Evolutionary conservation across 257 asterid genomes (phyloP).

Genomic region (Striga asiatica): DNA sequence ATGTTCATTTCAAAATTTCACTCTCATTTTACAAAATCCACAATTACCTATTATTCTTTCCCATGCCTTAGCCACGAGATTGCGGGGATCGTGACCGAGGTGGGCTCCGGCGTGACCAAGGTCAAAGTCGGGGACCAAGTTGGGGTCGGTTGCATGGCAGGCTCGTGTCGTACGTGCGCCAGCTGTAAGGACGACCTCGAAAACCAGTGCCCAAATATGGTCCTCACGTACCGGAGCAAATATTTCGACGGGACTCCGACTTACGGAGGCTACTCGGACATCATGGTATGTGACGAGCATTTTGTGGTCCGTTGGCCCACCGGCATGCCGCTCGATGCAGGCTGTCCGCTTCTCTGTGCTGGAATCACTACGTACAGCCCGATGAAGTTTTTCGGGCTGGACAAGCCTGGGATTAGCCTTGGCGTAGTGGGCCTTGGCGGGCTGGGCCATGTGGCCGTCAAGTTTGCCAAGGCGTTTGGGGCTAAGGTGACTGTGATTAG

Average conservation of each 20-base stretch:
- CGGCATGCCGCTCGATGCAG: constrained; percentile 35
- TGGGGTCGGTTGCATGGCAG: constrained; percentile 59
- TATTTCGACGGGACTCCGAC: constrained; percentile 43
- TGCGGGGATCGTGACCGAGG: constrained; percentile 41
- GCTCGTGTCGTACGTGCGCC: constrained; percentile 45
- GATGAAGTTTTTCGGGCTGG: constrained; percentile 48
- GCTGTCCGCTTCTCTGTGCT: constrained; percentile 60
- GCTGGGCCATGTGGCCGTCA: constrained; percentile 64
- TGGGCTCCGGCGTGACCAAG: constrained; percentile 35
- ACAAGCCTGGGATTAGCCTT: constrained; percentile 46
- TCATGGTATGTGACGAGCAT: constrained; percentile 39
- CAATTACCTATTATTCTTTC: background rate
- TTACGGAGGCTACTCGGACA: constrained; percentile 62
- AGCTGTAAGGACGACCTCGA: constrained; percentile 41
- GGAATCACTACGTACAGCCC: constrained; percentile 67
- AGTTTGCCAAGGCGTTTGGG: constrained; percentile 66
- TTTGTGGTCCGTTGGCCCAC: constrained; percentile 49
- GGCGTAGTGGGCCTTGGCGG: constrained; percentile 72
- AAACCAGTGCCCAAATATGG: constrained; percentile 39
- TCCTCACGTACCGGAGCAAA: constrained; percentile 32
- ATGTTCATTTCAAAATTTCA: no score
- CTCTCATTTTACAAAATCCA: no score
- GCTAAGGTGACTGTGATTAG: constrained; percentile 56
- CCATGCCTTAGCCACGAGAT: constrained; percentile 56
- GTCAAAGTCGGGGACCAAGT: constrained; percentile 49